phyloP scores from a whole-genome alignment of 176 grass and related monocot genomes.

The Puccinellia tenuiflora region DNA sequence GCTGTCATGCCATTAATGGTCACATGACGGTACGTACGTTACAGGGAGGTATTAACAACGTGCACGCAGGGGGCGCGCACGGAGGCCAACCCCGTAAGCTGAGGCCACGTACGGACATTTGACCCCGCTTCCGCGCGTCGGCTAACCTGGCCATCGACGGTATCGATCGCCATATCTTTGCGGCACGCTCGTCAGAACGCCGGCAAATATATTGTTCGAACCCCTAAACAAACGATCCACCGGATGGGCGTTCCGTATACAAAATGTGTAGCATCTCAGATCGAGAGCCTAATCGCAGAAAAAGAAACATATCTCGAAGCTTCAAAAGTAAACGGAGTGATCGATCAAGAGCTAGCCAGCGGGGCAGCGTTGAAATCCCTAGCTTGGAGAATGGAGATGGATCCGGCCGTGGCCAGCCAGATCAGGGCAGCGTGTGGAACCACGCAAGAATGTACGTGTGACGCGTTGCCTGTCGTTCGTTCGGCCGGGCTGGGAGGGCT shows the following conservation, averaged over 20 bases:
- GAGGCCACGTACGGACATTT: neutral
- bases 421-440: neutral
- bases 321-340: neutral
- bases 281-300: neutral
- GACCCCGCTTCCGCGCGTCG: conserved; percentile 25
- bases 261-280: neutral
- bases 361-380: no score
- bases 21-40: neutral
- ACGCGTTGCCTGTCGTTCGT: neutral
- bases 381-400: no score
- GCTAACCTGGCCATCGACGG: no score
- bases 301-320: neutral
- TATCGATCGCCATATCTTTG: neutral
- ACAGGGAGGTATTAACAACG: neutral
- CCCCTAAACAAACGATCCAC: neutral
- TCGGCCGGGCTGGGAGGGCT: neutral
- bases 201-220: neutral
- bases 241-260: neutral
- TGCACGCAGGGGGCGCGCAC: neutral
- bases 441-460: neutral
- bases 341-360: neutral
- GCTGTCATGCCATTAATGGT: neutral
- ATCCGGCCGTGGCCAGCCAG: no score
- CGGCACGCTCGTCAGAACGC: neutral
- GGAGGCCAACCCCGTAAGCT: neutral